Percentiles rank a stretch among this genome's conserved stretches.
Conservation (phyloP, 2,329 filamentous ascomycete genomes). For the Acarospora socialis region DNA sequence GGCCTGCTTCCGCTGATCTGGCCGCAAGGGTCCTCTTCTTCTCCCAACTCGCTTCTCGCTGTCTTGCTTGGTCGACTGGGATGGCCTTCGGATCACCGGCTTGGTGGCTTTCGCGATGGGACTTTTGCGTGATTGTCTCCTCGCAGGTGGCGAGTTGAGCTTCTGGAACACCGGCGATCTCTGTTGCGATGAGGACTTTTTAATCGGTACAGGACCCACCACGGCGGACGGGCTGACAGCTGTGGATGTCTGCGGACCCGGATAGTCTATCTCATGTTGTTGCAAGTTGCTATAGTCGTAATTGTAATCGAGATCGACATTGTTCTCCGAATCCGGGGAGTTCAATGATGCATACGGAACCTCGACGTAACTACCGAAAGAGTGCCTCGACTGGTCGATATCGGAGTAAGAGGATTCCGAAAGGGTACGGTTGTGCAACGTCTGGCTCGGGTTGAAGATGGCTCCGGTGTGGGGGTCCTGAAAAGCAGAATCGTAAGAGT, state of each 20-base stretch:
- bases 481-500: conserved; percentile 54
- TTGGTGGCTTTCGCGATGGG: conserved; percentile 72
- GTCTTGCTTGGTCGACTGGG: conserved; percentile 64
- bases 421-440: conserved; percentile 71
- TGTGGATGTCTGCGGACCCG: conserved; percentile 27
- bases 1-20: conserved; percentile 90
- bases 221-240: conserved; percentile 53
- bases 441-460: conserved; percentile 87
- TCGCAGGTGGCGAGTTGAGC: conserved; percentile 49
- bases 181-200: conserved; percentile 44
- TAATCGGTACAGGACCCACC: conserved; percentile 56
- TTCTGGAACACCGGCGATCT: conserved; percentile 48
- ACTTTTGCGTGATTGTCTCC: conserved; percentile 56
- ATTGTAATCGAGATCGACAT: conserved; percentile 43
- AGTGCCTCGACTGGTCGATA: conserved; percentile 49
- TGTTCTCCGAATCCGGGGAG: conserved; percentile 69
- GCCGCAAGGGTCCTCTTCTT: conserved; percentile 74
- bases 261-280: conserved; percentile 26
- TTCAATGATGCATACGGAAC: conserved; percentile 65
- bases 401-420: conserved; percentile 75
- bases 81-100: conserved; percentile 63
- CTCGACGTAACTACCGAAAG: conserved; percentile 69
- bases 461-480: conserved; percentile 39
- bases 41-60: conserved; percentile 88
- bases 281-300: conserved; percentile 25